Evolutionary conservation across 2,329 filamentous ascomycete species (phyloP), one percentile per base, ranked within the genome.

Genomic region (Pyrenophora graminea): DNA sequence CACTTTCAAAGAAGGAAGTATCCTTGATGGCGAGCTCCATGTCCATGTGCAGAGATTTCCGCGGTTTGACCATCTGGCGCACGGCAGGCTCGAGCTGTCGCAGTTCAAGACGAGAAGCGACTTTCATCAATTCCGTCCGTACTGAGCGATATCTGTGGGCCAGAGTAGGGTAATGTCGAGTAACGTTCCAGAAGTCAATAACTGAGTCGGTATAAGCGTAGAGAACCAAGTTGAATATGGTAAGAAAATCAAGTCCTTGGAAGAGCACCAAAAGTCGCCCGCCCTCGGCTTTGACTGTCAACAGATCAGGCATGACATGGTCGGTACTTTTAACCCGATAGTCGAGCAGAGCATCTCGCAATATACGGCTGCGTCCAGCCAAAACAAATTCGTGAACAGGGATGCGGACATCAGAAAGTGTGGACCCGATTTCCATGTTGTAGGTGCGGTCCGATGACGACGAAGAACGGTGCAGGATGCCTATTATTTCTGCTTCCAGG

Each of bases 141-240:
- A 96, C 81, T 64, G 92, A 86, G 19, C 91, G 88, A 69, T 91
- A 96, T 34, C 89, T 82, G 61, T 83, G 82, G 0, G 89, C 87
- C 68, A 87, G 77, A 9, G 83, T 76, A 2, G 86, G 83, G 17
- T 84, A 82, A 55, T 86, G 82, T 55, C 79, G 84, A 4, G 87
- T 87, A 56, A 88, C 86, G 59, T 92, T 89, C 94, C 94, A 97
- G 15, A 92, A 88, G 52, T 94, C 90, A 27, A 96, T 80, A 13
- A 92, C 76, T 3, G 79, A 80, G 67, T 97, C 94, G 5, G 86
- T 87, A 69, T 97, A 97, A 6, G 88, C 69, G 64, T 90, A 97
- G 8, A 93, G 77, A 1, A 88, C 83, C 8, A 97, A 62, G 61
- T 96, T 93, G 49, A 96, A 76, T 6, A 97, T 68, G 0, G 90